Percentiles rank a stretch among this genome's conserved stretches.
Conservation (phyloP, 1,284 basidiomycete genomes). For the Boletus hoseneyae region DNA sequence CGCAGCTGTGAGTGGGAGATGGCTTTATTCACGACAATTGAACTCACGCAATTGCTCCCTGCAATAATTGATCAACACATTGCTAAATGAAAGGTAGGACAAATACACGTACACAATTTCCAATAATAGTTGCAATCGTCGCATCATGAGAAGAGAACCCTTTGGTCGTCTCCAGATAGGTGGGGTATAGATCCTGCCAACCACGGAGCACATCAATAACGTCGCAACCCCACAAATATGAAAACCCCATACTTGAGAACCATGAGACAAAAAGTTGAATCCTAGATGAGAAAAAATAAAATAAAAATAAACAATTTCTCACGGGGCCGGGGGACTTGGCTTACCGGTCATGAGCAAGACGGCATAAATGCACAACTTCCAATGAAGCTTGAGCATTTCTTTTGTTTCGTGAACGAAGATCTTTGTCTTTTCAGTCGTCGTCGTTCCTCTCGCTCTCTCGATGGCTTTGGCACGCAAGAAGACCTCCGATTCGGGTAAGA, state of each 20-base stretch:
- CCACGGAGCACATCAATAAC: neutral
- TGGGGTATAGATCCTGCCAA: conserved; percentile 69
- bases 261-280: conserved; percentile 93
- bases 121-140: conserved; percentile 88
- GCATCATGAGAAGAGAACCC: conserved; percentile 57
- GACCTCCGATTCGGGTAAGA: conserved; percentile 79
- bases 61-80: conserved; percentile 15
- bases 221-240: neutral
- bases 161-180: conserved; percentile 67
- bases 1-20: neutral
- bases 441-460: conserved; percentile 41
- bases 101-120: conserved; percentile 63
- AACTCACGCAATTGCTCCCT: conserved; percentile 70
- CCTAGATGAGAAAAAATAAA: conserved; percentile 37
- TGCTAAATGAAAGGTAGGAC: neutral
- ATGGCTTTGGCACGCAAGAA: conserved; percentile 64
- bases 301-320: conserved; percentile 2
- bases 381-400: conserved; percentile 81
- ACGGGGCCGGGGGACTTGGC: conserved; percentile 21
- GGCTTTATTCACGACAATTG: neutral
- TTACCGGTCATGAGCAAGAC: conserved; percentile 73
- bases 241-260: conserved; percentile 53
- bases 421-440: conserved; percentile 54
- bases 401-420: conserved; percentile 71
- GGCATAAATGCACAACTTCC: conserved; percentile 85